phyloP scores from a whole-genome alignment of 2,329 filamentous ascomycete genomes.

The Pochonia chlamydosporia region DNA sequence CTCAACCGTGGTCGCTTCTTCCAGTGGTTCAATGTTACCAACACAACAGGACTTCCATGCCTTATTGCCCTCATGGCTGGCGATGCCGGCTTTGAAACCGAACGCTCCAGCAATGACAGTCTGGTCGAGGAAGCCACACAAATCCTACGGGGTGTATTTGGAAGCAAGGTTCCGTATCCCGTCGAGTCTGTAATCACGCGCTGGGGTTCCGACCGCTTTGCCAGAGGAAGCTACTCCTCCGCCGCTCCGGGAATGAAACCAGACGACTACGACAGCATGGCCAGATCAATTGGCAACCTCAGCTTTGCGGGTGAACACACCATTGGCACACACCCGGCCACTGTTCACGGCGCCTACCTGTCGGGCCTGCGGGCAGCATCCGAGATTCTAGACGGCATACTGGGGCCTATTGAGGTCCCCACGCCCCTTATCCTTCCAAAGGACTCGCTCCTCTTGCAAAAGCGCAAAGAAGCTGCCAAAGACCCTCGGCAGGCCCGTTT shows the following conservation, averaged over 20 bases:
- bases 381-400: constrained; percentile 73
- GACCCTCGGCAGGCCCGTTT: constrained; percentile 47
- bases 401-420: constrained; percentile 75
- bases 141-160: constrained; percentile 73
- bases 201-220: constrained; percentile 87
- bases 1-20: constrained; percentile 85
- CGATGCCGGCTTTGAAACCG: constrained; percentile 84
- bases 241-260: constrained; percentile 76
- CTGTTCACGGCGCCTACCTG: constrained; percentile 92
- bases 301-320: constrained; percentile 97
- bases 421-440: constrained; percentile 68
- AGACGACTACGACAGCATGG: constrained; percentile 91
- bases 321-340: constrained; percentile 90
- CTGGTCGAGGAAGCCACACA: constrained; percentile 76
- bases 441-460: constrained; percentile 42
- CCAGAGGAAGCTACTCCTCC: constrained; percentile 93
- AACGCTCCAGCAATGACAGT: constrained; percentile 66
- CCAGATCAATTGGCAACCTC: constrained; percentile 74
- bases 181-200: constrained; percentile 84
- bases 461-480: constrained; percentile 47
- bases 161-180: constrained; percentile 64
- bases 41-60: constrained; percentile 81
- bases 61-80: constrained; percentile 93
- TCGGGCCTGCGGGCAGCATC: constrained; percentile 86
- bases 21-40: constrained; percentile 93